Evolutionary conservation across 805 yeast species (phyloP).

Genomic region (Metschnikowia santaceciliae): DNA sequence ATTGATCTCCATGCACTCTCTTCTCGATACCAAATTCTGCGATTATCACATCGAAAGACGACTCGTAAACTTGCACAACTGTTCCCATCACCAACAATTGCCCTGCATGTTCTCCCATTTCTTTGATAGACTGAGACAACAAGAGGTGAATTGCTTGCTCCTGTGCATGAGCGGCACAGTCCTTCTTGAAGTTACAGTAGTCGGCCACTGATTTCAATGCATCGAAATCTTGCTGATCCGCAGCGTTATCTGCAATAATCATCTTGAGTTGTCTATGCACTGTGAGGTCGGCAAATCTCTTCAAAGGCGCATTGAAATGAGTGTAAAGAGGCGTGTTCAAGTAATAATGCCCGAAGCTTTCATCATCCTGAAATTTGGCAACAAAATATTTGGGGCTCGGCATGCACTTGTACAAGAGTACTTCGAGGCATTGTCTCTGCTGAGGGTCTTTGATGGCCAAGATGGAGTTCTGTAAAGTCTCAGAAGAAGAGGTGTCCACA

Average conservation of each 20-base stretch:
- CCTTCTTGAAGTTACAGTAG: constrained; percentile 92
- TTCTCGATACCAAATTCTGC: constrained; percentile 95
- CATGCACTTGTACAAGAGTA: constrained; percentile 76
- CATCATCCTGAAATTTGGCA: constrained; percentile 84
- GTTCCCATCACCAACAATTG: constrained; percentile 82
- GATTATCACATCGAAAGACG: constrained; percentile 87
- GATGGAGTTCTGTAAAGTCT: constrained; percentile 68
- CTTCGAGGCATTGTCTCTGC: constrained; percentile 70
- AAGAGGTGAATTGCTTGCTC: constrained; percentile 89
- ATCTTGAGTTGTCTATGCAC: constrained; percentile 89
- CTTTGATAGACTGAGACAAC: constrained; percentile 78
- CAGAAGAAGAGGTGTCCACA: constrained; percentile 71
- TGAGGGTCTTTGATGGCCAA: constrained; percentile 57
- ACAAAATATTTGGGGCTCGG: constrained; percentile 81
- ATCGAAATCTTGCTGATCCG: constrained; percentile 49
- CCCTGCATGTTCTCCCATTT: constrained; percentile 67
- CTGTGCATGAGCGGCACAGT: constrained; percentile 89
- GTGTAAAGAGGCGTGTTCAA: constrained; percentile 83
- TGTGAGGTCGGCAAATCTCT: constrained; percentile 87
- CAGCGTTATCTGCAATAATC: constrained; percentile 43
- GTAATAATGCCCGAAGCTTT: constrained; percentile 72
- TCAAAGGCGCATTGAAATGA: constrained; percentile 88
- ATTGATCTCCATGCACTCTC: constrained; percentile 95
- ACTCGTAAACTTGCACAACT: constrained; percentile 89
- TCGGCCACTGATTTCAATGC: constrained; percentile 79